Evolutionary conservation across 495 filamentous ascomycete genomes (phyloP).

Genomic region (Clohesyomyces aquaticus): DNA sequence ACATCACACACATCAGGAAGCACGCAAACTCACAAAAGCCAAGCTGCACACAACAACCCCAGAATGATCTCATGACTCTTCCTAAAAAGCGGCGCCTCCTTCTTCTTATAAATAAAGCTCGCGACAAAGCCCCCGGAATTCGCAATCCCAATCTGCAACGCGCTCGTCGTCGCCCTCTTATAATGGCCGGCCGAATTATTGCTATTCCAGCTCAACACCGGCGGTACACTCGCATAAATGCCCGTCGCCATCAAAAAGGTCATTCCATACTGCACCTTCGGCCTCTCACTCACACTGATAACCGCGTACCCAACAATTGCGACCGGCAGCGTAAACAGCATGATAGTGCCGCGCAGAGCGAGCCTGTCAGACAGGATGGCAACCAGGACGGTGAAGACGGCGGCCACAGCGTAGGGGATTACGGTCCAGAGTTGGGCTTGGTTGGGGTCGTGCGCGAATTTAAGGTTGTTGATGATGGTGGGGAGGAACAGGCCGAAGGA

Average conservation of each 20-base stretch:
- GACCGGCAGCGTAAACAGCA: constrained; percentile 37
- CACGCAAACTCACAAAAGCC: constrained; percentile 62
- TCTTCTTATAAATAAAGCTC: constrained; percentile 61
- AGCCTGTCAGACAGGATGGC: constrained; percentile 55
- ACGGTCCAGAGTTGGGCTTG: constrained; percentile 38
- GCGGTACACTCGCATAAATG: constrained; percentile 32
- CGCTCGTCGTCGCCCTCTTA: constrained; percentile 33
- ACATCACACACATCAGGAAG: constrained; percentile 9
- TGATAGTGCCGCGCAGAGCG: constrained; percentile 48
- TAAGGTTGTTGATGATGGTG: constrained; percentile 37
- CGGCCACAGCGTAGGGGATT: constrained; percentile 38
- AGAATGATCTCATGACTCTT: constrained; percentile 65
- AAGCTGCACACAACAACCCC: constrained; percentile 60
- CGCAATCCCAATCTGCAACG: constrained; percentile 53
- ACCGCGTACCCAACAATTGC: constrained; percentile 39
- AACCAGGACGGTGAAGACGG: constrained; percentile 31
- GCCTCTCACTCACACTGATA: constrained; percentile 12
- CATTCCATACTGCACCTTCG: constrained; percentile 38
- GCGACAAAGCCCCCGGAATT: constrained; percentile 58
- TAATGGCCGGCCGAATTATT: constrained; percentile 40
- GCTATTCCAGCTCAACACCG: constrained; percentile 36
- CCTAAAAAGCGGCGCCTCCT: constrained; percentile 50
- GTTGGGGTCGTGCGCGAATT: constrained; percentile 43
- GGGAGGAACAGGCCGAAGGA: constrained; percentile 41
- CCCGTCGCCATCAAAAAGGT: constrained; percentile 40